Conservation (phyloP, 164 flowering plant genomes). For the Annona squamosa region DNA sequence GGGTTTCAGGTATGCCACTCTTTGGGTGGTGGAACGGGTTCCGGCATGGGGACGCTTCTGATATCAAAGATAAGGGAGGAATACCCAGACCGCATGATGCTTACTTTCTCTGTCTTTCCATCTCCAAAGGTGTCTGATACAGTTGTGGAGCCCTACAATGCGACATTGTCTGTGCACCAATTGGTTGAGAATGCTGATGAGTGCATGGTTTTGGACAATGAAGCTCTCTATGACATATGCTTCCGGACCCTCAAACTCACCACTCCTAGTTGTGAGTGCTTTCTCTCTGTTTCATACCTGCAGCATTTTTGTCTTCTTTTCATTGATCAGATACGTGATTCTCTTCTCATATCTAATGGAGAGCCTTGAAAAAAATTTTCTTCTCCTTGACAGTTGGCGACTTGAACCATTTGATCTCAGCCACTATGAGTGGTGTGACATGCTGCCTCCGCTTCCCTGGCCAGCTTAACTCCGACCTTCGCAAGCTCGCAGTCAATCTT, state of each 20-base stretch:
- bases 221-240: conserved; percentile 17
- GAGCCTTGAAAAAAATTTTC: too few relatives aligned
- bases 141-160: conserved; percentile 19
- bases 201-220: conserved; percentile 19
- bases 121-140: conserved; percentile 17
- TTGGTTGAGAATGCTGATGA: conserved; percentile 17
- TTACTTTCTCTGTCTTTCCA: conserved; percentile 18
- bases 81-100: conserved; percentile 19
- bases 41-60: conserved; percentile 15
- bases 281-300: neutral
- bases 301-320: neutral
- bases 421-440: conserved; percentile 51
- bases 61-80: conserved; percentile 19
- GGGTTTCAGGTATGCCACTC: conserved; percentile 18
- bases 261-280: conserved; percentile 17
- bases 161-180: conserved; percentile 16
- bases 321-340: neutral
- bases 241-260: conserved; percentile 20
- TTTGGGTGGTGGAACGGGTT: conserved; percentile 16
- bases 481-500: conserved; percentile 44
- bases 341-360: neutral
- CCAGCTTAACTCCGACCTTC: conserved; percentile 40
- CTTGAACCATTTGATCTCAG: conserved; percentile 40
- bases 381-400: conserved; percentile 30
- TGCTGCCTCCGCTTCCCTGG: conserved; percentile 54